Base-by-base conservation (phyloP, 2,329 filamentous ascomycete genomes). In the Neofusicoccum ribis region DNA sequence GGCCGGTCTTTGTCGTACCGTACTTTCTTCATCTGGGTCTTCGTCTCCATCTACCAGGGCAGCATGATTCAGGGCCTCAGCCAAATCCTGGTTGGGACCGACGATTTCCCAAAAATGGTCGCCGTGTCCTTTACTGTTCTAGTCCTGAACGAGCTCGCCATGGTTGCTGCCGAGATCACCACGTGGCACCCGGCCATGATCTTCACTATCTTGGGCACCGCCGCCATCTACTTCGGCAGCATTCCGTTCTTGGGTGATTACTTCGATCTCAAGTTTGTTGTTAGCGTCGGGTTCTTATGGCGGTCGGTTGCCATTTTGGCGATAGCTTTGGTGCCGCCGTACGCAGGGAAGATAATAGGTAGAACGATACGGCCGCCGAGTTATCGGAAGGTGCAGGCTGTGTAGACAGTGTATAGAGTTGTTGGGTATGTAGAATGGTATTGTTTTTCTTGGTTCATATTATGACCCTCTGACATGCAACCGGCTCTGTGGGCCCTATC, bases 161-260 rank as follows among this genome's bases (percentile, higher is more conserved):
- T 99, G 96, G 95, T 98, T 2, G 94, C 93, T 3, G 92, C 96
- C 66, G 91, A 97, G 75, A 91, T 99, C 71, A 97, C 92, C 3
- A 99, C 95, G 0, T 99, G 95, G 95, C 95, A 98, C 77, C 90
- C 90, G 44, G 84, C 94, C 68, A 98, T 98, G 93, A 89, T 96
- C 63, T 81, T 91, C 60, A 89, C 86, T 69, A 90, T 98, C 67
- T 73, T 97, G 5, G 93, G 92, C 14, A 99, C 95, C 0, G 89
- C 91, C 50, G 76, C 90, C 34, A 76, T 94, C n/a, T 99, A 91
- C 73, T 82, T 93, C 31, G 92, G 88, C 3, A 92, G 88, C 44
- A 83, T 98, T 20, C 95, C 95, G 2, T 96, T 97, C 72, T 78
- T 99, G 23, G 91, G 90, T 2, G 84, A 85, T n/a, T 98, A 98